Conservation (phyloP, 2,329 filamentous ascomycete genomes). For the Fusarium floridanum region DNA sequence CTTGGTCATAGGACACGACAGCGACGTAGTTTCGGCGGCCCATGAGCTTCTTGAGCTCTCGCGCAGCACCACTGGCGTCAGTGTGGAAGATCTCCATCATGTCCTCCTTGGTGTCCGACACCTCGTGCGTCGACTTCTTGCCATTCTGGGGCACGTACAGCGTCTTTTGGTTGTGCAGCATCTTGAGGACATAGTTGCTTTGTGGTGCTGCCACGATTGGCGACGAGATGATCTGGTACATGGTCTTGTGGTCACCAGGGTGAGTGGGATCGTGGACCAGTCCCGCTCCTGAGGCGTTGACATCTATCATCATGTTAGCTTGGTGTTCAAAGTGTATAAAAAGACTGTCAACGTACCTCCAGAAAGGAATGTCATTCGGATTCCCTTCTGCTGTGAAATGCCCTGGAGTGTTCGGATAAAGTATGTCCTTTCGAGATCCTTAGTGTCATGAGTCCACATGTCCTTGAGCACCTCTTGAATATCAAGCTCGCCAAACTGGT, state of each 20-base stretch:
- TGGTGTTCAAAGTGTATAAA: constrained; percentile 9
- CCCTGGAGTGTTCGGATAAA: constrained; percentile 95
- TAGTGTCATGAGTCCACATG: constrained; percentile 98
- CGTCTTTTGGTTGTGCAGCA: constrained; percentile 94
- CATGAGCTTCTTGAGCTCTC: constrained; percentile 94
- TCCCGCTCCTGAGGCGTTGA: constrained; percentile 92
- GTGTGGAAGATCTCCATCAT: constrained; percentile 99
- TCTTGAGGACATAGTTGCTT: constrained; percentile 86
- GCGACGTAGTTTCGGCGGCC: constrained; percentile 92
- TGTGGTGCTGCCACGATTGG: constrained; percentile 92
- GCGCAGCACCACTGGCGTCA: constrained; percentile 84
- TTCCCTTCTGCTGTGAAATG: constrained; percentile 93
- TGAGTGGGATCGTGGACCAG: constrained; percentile 94
- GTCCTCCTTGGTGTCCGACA: constrained; percentile 96
- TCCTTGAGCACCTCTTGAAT: constrained; percentile 94
- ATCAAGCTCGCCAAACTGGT: constrained; percentile 96
- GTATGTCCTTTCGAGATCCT: constrained; percentile 97
- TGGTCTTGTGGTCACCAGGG: constrained; percentile 95
- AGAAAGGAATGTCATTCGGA: constrained; percentile 97
- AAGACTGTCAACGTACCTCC: constrained; percentile 69
- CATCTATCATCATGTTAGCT: constrained; percentile 64
- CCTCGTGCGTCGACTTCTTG: constrained; percentile 77
- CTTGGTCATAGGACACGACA: constrained; percentile 93
- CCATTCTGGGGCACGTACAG: constrained; percentile 94
- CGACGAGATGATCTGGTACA: constrained; percentile 98